Base-by-base conservation (phyloP, 73 alveolate species). In the Paramecium biaurelia region DNA sequence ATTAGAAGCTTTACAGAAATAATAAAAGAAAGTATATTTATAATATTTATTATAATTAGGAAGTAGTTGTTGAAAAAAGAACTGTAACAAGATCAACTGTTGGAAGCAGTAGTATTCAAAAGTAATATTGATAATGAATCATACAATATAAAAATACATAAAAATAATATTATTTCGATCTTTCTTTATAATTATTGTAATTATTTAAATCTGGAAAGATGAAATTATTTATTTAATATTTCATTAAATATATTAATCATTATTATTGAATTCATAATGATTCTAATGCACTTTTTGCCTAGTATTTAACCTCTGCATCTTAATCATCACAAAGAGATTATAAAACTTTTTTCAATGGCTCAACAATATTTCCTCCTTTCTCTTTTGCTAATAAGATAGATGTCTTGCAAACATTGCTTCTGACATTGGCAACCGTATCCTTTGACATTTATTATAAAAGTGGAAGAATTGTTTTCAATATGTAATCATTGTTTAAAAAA, bases 221-320 rank as follows among this genome's bases (percentile, higher is more conserved):
- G 70, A 76, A 76, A 23, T 58, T 24, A 58, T 58, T 58, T 58
- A 70, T 70, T 70, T 70, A 10, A 12, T 26, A 68, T 68, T 21
- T 68, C 47, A 68, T 68, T 5, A 68, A 68, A 26, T 70, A 70
- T 58, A 28, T 58, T 58, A 58, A 58, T 58, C 76, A 58, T 58
- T 58, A 58, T 58, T 58, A 21, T 38, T 38, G 47, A 12, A 47
- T 47, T 58, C 76, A 58, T 21, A 58, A 58, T 58, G 76, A 58
- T 18, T 86, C 93, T 21, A 86, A 58, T n/a, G 93, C 85, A 57
- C 37, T 58, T 59, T 86, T 86, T 18, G 93, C 93, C n/a, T 57
- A 59, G 74, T 58, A 86, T 59, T 86, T 86, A 56, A 86, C 93
- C 30, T 86, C 93, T 32, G 57, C 41, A 59, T 86, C 93, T 35